Conservation (phyloP, 2,329 filamentous ascomycete species). For the Epicoccum sorghinum region DNA sequence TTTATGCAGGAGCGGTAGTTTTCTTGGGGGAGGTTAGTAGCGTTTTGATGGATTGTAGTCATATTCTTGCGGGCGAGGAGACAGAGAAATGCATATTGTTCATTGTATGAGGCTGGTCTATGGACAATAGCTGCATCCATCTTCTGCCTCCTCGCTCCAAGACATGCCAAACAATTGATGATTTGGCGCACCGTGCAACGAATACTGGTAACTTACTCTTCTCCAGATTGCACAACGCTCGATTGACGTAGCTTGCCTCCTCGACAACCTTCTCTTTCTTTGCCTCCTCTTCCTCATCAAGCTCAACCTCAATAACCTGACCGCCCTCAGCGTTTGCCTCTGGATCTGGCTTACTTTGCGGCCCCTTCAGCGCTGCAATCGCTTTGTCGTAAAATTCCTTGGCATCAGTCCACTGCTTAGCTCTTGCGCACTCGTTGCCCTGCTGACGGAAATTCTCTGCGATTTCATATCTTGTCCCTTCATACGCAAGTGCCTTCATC, state of each 20-base stretch:
- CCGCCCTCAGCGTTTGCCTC: constrained; percentile 49
- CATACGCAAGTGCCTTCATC: constrained; percentile 86
- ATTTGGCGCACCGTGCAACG: not conserved
- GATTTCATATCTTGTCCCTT: constrained; percentile 86
- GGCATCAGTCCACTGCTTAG: constrained; percentile 78
- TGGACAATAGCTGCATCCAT: constrained; percentile 8
- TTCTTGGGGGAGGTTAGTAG: constrained; percentile 50
- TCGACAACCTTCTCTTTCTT: constrained; percentile 67
- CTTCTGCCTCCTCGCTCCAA: constrained; percentile 1
- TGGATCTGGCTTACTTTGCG: constrained; percentile 54
- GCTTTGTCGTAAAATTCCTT: constrained; percentile 91
- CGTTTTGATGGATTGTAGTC: no score
- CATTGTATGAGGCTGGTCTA: constrained; percentile 7
- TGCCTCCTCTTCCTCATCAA: constrained; percentile 65
- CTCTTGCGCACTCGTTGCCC: constrained; percentile 85
- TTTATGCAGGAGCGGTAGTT: constrained; percentile 88
- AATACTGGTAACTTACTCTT: constrained; percentile 60
- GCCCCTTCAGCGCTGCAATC: constrained; percentile 71
- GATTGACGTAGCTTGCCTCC: constrained; percentile 82
- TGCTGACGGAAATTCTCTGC: constrained; percentile 85
- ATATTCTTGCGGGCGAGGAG: constrained; percentile 1
- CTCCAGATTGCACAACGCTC: constrained; percentile 87
- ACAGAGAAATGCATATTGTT: constrained; percentile 5
- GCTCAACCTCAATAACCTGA: constrained; percentile 53
- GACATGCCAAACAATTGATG: not conserved